Conservation (phyloP, 352 stramenopile genomes). For the Pythium oligandrum region DNA sequence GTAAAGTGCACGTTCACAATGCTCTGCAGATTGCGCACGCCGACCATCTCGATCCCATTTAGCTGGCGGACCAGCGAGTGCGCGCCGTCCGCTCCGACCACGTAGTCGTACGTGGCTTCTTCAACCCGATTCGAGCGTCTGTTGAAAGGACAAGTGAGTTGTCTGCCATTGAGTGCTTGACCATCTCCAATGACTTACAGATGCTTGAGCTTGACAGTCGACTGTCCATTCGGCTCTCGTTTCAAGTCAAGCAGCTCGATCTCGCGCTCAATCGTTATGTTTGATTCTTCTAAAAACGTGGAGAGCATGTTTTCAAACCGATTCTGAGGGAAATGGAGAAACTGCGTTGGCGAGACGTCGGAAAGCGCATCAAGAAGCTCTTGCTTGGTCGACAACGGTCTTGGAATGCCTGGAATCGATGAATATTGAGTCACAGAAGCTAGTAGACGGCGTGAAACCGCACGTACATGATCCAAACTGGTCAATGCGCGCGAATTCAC, state of each 20-base stretch:
- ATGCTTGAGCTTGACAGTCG: background rate
- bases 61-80: conserved; percentile 78
- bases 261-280: conserved; percentile 48
- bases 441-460: no score
- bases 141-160: no score
- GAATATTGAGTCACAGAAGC: no score
- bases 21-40: conserved; percentile 80
- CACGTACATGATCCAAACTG: conserved; percentile 67
- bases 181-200: background rate
- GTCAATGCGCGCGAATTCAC: conserved; percentile 73
- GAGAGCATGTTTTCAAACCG: conserved; percentile 69
- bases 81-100: conserved; percentile 90
- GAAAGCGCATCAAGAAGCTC: conserved; percentile 31
- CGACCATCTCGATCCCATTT: conserved; percentile 67
- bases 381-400: conserved; percentile 20
- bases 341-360: conserved; percentile 67
- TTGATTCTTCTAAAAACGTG: conserved; percentile 40
- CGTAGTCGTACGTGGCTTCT: conserved; percentile 56
- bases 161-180: no score
- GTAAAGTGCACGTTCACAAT: conserved; percentile 95
- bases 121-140: conserved; percentile 25
- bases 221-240: conserved; percentile 3
- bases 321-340: conserved; percentile 84
- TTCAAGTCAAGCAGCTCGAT: conserved; percentile 50
- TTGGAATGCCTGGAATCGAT: conserved; percentile 35